These are phyloP conservation scores for Naematelia encephala DNA, from an alignment of 768 basidiomycete genomes.

Conservation along the genomic window DNA sequence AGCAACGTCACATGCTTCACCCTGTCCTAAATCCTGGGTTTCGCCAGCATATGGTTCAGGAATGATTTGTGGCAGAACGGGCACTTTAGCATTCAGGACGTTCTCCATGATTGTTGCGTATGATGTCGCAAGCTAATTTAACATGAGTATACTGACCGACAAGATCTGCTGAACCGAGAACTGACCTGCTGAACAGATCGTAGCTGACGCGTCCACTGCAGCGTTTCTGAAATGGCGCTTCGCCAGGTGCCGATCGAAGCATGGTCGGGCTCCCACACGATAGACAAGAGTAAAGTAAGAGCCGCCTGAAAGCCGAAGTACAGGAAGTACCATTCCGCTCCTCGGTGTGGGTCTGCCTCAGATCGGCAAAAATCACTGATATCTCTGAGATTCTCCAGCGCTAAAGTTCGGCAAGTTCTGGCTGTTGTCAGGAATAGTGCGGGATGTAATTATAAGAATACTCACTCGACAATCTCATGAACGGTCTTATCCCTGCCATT, in stretches of 20 bases:
- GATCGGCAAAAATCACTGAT: conserved; percentile 6
- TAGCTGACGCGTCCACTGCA: conserved; percentile 19
- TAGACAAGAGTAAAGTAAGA: conserved; percentile 19
- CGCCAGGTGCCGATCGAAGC: conserved; percentile 9
- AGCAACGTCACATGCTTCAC: too few species aligned
- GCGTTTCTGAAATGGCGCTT: conserved; percentile 3
- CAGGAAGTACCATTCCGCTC: conserved; percentile 23
- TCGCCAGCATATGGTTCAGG: too few species aligned
- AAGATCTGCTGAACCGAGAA: not conserved
- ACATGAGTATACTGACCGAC: too few species aligned
- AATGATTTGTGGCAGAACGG: too few species aligned
- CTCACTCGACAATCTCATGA: conserved; percentile 12
- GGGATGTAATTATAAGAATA: not conserved
- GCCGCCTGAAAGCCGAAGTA: conserved; percentile 24
- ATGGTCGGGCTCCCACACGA: conserved; percentile 26
- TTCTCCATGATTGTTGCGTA: conserved; percentile 14
- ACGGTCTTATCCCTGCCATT: conserved; percentile 8
- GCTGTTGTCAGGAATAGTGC: conserved; percentile 2
- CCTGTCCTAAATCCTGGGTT: too few species aligned
- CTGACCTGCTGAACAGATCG: conserved; percentile 15
- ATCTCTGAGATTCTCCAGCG: conserved; percentile 15
- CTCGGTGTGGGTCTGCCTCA: not conserved
- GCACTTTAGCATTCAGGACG: too few species aligned
- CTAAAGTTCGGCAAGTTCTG: conserved; percentile 13
- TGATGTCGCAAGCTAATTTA: conserved; percentile 9